Evolutionary conservation across 2,329 filamentous ascomycete genomes (phyloP), one percentile per base, ranked within the genome.

Genomic region (Aureobasidium sp.): DNA sequence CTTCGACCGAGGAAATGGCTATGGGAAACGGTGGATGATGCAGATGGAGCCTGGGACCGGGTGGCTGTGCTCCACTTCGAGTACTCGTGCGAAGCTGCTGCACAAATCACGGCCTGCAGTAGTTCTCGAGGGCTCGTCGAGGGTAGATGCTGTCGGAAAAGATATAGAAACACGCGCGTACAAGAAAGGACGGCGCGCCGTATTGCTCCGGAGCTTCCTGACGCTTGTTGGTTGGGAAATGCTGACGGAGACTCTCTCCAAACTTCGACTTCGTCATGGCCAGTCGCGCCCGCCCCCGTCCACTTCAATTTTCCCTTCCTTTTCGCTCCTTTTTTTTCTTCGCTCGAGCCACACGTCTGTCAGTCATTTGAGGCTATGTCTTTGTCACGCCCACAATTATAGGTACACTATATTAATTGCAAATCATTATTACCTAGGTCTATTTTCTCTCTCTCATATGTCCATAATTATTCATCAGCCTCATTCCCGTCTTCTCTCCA

Each of bases 51-150:
- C 41, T 57, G 11, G 30, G 21, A 52, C 30, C 49, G 13, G 45
- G 53, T 45, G 53, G 53, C 53, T 57, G 53, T 57, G 41, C 53
- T 57, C 53, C 13, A 42, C 50, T 8, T 42, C 37, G 50, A 42
- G 50, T 54, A 54, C 13, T 32, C 11, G 34, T 13, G 16, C 29
- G 16, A 27, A n/a, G 30, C 47, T 49, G 29, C 25, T 8, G 7
- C 30, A 3, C 5, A 21, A 7, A 30, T 29, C 47, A 21, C 47
- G 30, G 45, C 27, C 29, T 49, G 25, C 21, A 32, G 9, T 16
- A 34, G 11, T 50, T 29, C 48, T 50, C 48, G 29, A 36, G n/a
- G 11, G 48, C 47, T 16, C 48, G 48, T 25, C 32, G 30, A n/a
- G 32, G 15, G 15, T 25, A 30, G 49, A 37, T 29, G 49, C 7